Evolutionary conservation across 2,329 filamentous ascomycete genomes (phyloP), one percentile per base, ranked within the genome.

Genomic region (Orbilia javanica): DNA sequence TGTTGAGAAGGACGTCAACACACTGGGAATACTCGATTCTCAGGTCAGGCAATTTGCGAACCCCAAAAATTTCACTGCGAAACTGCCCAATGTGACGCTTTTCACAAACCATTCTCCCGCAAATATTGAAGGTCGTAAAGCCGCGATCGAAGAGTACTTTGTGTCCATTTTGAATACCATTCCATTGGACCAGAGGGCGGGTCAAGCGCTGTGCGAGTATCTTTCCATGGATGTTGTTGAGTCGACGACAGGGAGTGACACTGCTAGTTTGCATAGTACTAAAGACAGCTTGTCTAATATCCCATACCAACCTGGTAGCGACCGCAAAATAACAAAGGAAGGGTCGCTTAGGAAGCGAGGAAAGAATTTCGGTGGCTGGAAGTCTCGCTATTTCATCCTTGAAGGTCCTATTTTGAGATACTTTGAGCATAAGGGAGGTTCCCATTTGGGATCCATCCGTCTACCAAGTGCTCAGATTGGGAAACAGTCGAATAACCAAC

Each of bases 361-460:
- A 60, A 99, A 99, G 87, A 98, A 98, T 82, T 99, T 99, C 85
- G 96, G 96, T 64, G 96, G 96, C 60, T 99, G 96, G 96, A 99
- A 99, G 85, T 94, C 94, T 10, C 86, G 89, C 36, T 90, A 89
- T 82, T 91, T 90, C 82, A 85, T 89, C 22, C 85, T 93, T 2
- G 89, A 92, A 81, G 90, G 90, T 8, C 88, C 91, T 4, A 87
- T 91, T 72, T 85, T 99, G 81, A 94, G 92, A 82, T 99, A 99
- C 83, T 98, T 93, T 82, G 96, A 99, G 84, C 90, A 92, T 1
- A 94, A 93, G 2, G 94, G 95, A 60, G 96, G 96, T 52, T 90
- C 93, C 15, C 93, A 97, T 83, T 86, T 98, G 44, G 96, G 96
- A 2, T 95, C 93, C 1, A 98, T 99, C 85, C 97, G 96, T 85